Evolutionary conservation across 805 yeast species (phyloP).

Genomic region (Zygotorulaspora chibaensis): DNA sequence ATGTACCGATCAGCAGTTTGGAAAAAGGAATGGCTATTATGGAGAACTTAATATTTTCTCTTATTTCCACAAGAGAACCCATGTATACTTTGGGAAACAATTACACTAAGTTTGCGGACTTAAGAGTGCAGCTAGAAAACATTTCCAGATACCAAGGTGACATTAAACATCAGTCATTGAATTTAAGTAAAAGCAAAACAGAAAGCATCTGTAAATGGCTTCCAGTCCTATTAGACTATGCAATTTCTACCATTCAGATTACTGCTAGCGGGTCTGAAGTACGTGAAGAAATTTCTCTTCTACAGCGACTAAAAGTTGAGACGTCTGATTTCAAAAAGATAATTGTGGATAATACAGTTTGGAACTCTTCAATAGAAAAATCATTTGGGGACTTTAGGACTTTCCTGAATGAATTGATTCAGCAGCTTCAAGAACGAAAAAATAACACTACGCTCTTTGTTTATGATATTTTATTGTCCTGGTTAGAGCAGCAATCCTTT

Average conservation of each 20-base stretch:
- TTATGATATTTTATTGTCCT: constrained; percentile 44
- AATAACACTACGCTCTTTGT: constrained; percentile 41
- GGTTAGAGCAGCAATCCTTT: constrained; percentile 36
- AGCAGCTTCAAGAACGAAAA: constrained; percentile 37
- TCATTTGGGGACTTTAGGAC: constrained; percentile 27
- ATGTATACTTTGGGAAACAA: constrained; percentile 32
- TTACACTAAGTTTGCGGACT: constrained; percentile 16
- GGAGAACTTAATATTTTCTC: constrained; percentile 61
- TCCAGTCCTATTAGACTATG: constrained; percentile 36
- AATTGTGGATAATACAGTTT: constrained; percentile 14
- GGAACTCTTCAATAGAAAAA: constrained; percentile 12
- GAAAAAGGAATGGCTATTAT: constrained; percentile 71
- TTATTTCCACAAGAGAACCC: constrained; percentile 52
- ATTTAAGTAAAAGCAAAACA: constrained; percentile 11
- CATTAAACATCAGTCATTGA: constrained; percentile 16
- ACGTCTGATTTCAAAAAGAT: constrained; percentile 14
- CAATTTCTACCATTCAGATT: constrained; percentile 19
- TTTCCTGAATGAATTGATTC: constrained; percentile 26
- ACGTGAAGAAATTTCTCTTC: constrained; percentile 1
- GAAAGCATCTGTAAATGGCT: constrained; percentile 29
- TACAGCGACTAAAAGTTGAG: constrained; percentile 9
- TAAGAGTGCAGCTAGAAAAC: constrained; percentile 24
- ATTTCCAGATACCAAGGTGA: constrained; percentile 19
- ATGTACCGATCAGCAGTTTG: constrained; percentile 65
- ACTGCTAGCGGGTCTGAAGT: constrained; percentile 1